A percentile compares a stretch with the other conserved stretches of the same genome.
Evolutionary conservation across 306 rosid genomes (phyloP).

Genomic region (Arachis stenosperma): DNA sequence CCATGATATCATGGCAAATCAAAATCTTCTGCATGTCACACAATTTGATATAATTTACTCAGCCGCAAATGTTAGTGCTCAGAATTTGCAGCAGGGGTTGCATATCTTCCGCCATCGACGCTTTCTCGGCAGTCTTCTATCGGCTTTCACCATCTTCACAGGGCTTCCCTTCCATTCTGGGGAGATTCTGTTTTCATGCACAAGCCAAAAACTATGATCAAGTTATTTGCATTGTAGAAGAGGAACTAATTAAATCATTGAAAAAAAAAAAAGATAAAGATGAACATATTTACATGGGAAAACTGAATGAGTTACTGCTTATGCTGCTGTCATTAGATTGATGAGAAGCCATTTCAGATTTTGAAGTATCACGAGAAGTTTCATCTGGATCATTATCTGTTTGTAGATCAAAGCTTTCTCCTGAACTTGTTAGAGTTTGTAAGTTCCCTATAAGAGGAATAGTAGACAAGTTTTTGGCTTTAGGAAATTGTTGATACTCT

Average conservation of each 20-base stretch:
- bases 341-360: slow-evolving; percentile 38
- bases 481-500: slow-evolving; percentile 26
- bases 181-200: slow-evolving; percentile 52
- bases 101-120: slow-evolving; percentile 40
- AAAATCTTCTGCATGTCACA: slow-evolving; percentile 18
- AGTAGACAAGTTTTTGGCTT: slow-evolving; percentile 32
- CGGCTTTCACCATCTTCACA: slow-evolving; percentile 63
- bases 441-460: slow-evolving; percentile 26
- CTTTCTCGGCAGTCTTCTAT: slow-evolving; percentile 39
- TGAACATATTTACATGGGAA: slow-evolving; percentile 60
- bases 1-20: slow-evolving; percentile 9
- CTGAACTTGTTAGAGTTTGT: slow-evolving; percentile 29
- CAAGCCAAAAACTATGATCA: background rate
- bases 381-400: background rate
- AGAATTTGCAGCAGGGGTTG: slow-evolving; percentile 56
- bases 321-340: slow-evolving; percentile 61
- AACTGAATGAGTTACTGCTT: slow-evolving; percentile 70
- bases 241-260: background rate
- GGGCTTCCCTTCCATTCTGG: slow-evolving; percentile 91
- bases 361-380: slow-evolving; percentile 31
- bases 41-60: background rate
- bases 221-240: background rate
- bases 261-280: background rate
- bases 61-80: background rate
- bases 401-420: background rate